Evolutionary conservation across 768 basidiomycete genomes (phyloP), one percentile per base, ranked within the genome.

Genomic region (Termitomyces sp.): DNA sequence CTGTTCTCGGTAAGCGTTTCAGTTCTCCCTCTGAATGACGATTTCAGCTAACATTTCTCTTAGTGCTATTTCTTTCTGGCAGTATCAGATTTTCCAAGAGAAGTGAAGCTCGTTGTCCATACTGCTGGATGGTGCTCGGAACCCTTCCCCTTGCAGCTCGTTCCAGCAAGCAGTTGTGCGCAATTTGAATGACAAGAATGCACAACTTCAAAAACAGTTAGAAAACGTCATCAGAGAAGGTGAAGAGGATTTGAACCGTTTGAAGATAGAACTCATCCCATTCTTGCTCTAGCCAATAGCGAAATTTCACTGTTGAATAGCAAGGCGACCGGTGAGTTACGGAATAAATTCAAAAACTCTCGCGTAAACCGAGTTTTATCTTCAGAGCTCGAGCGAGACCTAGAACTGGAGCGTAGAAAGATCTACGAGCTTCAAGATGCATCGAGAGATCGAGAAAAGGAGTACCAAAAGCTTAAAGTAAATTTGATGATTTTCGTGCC

Each of bases 21-120:
- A 18, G 44, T 18, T 44, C 32, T 16, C 31, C 2, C 10, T 26
- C 32, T 20, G n/a, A 53, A 18, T 18, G 31, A 20, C 16, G 13
- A 47, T 26, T 39, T 12, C 18, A 29, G 41, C 47, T 53, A 31
- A 37, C 14, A 26, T 56, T 50, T 34, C 50, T 46, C 31, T 18
- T 32, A 91, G 90, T 22, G 90, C 92, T 4, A 81, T 93, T 57
- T 89, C 91, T 4, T 94, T 94, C 69, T 94, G 92, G 92, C 89
- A 92, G 68, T 94, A 94, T 68, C 92, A 94, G 65, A 81, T 86
- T 51, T 88, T 90, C 61, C 92, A 94, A 71, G 92, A 94, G 74
- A 85, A 82, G 91, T 89, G 56, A 57, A 44, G 72, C 63, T 24
- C 22, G 6, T 51, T 31, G 20, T 57, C 31, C 10, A 27, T 44